Evolutionary conservation across 192 early-diverging fungal species (phyloP).

Genomic region (Geosiphon pyriformis): DNA sequence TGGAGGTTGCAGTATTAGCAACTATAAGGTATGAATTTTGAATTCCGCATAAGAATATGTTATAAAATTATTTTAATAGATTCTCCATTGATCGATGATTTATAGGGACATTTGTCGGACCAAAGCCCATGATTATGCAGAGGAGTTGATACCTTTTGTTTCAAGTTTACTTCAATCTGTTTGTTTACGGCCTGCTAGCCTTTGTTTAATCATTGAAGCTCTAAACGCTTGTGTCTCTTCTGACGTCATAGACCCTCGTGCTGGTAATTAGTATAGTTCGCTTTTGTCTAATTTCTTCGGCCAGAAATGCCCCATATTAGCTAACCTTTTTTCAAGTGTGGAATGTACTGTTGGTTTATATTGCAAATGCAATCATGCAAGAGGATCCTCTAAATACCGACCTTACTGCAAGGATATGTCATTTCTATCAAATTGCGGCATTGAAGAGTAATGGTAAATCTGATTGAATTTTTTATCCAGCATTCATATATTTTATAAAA

Average conservation of each 20-base stretch:
- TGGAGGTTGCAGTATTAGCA: slow-evolving; percentile 46
- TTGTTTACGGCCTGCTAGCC: slow-evolving; percentile 34
- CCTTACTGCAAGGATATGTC: slow-evolving; percentile 40
- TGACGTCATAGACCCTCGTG: slow-evolving; percentile 40
- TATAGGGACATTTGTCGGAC: slow-evolving; percentile 41
- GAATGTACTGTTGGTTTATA: slow-evolving; percentile 40
- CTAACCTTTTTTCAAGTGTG: slow-evolving; percentile 31
- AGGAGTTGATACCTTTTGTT: slow-evolving; percentile 47
- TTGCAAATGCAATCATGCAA: slow-evolving; percentile 37
- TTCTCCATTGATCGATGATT: background rate
- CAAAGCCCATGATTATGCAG: slow-evolving; percentile 38
- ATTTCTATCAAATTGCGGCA: slow-evolving; percentile 44
- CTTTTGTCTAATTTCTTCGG: background rate
- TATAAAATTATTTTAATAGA: background rate
- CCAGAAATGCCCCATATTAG: background rate
- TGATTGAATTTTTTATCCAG: background rate
- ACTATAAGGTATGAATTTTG: slow-evolving; percentile 38
- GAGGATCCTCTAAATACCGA: slow-evolving; percentile 7
- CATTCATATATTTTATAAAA: background rate
- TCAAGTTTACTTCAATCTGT: slow-evolving; percentile 42
- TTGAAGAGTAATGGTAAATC: slow-evolving; percentile 43
- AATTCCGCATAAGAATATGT: no score
- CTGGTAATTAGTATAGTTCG: slow-evolving; percentile 25
- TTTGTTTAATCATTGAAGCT: slow-evolving; percentile 44
- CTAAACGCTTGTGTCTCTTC: slow-evolving; percentile 40